Percentiles rank a stretch among this genome's conserved stretches.
Conservation (phyloP, 164 flowering plant genomes). For the Tetrastigma voinierianum region DNA sequence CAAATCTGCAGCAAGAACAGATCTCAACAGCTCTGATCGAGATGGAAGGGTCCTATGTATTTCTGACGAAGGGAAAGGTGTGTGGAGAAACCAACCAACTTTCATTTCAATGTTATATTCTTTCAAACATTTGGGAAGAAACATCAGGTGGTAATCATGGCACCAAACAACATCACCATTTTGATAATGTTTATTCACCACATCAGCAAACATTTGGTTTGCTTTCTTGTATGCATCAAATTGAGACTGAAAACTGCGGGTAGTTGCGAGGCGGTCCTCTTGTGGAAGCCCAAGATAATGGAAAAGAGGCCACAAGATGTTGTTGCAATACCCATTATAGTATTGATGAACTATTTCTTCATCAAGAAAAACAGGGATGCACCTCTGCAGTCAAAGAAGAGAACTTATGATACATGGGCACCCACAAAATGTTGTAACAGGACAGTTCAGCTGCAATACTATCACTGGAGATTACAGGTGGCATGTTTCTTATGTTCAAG, state of each 20-base stretch:
- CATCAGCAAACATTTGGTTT: slow-evolving; percentile 94
- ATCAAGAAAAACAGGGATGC: slow-evolving; percentile 93
- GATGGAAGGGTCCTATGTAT: slow-evolving; percentile 92
- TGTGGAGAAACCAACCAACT: slow-evolving; percentile 99
- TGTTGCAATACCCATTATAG: slow-evolving; percentile 96
- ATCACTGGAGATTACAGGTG: too few relatives aligned
- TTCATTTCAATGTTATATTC: slow-evolving; percentile 73
- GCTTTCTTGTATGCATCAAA: slow-evolving; percentile 96
- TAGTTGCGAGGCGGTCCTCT: slow-evolving; percentile 93
- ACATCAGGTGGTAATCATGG: slow-evolving; percentile 97
- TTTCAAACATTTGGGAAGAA: slow-evolving; percentile 83
- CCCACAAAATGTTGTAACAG: too few relatives aligned
- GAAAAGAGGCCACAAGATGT: slow-evolving; percentile 95
- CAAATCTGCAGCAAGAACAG: slow-evolving; percentile 93
- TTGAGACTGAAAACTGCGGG: slow-evolving; percentile 91
- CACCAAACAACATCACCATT: slow-evolving; percentile 94
- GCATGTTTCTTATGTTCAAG: too few relatives aligned
- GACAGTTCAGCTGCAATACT: too few relatives aligned
- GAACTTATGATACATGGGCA: neutral
- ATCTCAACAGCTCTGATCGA: slow-evolving; percentile 76
- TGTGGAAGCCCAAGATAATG: slow-evolving; percentile 97
- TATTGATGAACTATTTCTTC: slow-evolving; percentile 92
- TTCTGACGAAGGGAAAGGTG: slow-evolving; percentile 97
- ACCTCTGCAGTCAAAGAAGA: slow-evolving; percentile 50
- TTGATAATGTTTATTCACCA: slow-evolving; percentile 72